Base-by-base conservation (phyloP, 2,329 filamentous ascomycete genomes). In the Fusarium tricinctum region DNA sequence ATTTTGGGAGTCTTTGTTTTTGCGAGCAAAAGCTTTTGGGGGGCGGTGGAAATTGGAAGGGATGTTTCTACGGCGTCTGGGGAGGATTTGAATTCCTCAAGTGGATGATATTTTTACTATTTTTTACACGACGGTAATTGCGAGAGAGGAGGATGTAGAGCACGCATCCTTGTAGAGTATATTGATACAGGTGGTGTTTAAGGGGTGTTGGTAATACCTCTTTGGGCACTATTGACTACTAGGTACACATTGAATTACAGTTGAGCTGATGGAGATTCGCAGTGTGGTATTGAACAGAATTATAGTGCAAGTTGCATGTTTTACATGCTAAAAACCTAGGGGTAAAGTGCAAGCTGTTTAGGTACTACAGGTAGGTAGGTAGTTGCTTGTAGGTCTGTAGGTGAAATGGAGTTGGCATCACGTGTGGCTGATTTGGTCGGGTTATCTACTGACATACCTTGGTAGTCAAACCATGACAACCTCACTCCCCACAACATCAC, bases 51-150 rank as follows among this genome's bases (percentile, higher is more conserved):
- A 68, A 68, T 66, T 60, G 68, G 60, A 48, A 69, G 64, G 64
- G 62, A 66, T 68, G 63, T 43, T 70, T 62, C 68, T 69, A 72
- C 52, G 72, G 73, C 71, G 73, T 74, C 73, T 73, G 45, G 69
- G 73, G 63, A 73, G 69, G 70, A 62, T 48, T 62, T 48, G 57
- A 58, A 68, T 63, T 68, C 69, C 70, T 73, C 72, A 69, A 64
- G 63, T 52, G 59, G 65, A 67, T 53, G 69, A 71, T 46, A 5
- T 30, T 48, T 67, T 65, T 69, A 23, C 8, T 23, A 23, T 62
- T 61, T 9, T 62, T 61, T 38, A 23, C 26, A 68, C 53, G 58
- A 66, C 72, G 64, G 44, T 70, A 73, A 75, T 73, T 67, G 57
- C 30, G 48, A 19, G 56, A 42, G 57, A 57, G 51, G 49, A 17